Conservation (phyloP, 768 basidiomycete genomes). For the Pleurotus cornucopiae region DNA sequence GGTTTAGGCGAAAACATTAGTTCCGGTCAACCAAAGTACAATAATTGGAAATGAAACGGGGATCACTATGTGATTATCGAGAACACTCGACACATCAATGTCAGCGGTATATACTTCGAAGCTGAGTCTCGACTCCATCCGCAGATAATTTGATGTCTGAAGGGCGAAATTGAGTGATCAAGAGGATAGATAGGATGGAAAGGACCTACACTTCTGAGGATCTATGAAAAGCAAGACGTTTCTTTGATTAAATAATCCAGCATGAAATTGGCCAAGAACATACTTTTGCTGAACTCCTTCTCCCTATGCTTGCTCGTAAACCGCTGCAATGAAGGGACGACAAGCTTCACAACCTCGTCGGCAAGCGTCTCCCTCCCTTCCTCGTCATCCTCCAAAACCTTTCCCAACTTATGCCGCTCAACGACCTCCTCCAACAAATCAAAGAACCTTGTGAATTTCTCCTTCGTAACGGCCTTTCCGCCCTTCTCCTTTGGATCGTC, state of each 20-base stretch:
- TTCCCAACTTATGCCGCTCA: slow-evolving; percentile 68
- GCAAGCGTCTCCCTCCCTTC: slow-evolving; percentile 53
- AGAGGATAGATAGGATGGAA: not conserved
- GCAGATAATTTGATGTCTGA: not conserved
- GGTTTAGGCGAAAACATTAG: too few relatives aligned
- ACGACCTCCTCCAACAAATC: slow-evolving; percentile 76
- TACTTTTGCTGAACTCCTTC: slow-evolving; percentile 85
- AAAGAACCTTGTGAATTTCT: slow-evolving; percentile 80
- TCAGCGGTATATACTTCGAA: not conserved
- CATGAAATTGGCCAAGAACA: slow-evolving; percentile 17
- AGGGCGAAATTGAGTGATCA: not conserved
- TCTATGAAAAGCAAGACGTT: slow-evolving; percentile 30
- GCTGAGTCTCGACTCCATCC: not conserved
- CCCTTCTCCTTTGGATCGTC: slow-evolving; percentile 60
- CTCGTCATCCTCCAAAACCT: slow-evolving; percentile 67
- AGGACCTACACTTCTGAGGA: slow-evolving; percentile 63
- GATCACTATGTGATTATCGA: too few relatives aligned
- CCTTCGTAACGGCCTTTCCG: slow-evolving; percentile 64
- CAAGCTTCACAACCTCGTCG: slow-evolving; percentile 74
- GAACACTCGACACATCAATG: not conserved
- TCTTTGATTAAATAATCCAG: too few relatives aligned
- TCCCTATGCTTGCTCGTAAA: slow-evolving; percentile 75
- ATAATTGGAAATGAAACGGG: too few relatives aligned
- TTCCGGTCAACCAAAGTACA: too few relatives aligned
- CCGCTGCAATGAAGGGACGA: slow-evolving; percentile 68